Base-by-base conservation (phyloP, 2,329 filamentous ascomycete genomes). In the Xylariaceae sp. region DNA sequence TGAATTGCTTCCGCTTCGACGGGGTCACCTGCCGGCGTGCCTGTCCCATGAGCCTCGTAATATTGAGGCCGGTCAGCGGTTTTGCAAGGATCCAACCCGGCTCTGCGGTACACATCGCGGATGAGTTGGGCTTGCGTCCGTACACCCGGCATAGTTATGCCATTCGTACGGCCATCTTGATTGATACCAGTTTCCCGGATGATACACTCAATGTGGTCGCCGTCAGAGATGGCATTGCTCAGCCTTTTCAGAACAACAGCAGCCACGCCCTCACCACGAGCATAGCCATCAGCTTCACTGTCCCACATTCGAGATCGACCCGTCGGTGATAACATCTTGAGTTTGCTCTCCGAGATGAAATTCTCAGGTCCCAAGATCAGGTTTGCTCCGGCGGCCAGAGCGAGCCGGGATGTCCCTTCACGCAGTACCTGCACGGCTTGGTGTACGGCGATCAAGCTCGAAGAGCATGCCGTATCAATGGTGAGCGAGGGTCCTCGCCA, bases 191-290 rank as follows among this genome's bases (percentile, higher is more conserved):
- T 62, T 45, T 64, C 59, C 17, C 62, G 61, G 47, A 71, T 65
- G 12, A 71, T 57, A 14, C 64, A 65, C 15, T 67, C 57, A 31
- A 71, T 64, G 6, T 57, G 47, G 44, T 71, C 68, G 11, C 59
- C 59, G 39, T 69, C 67, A 3, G 52, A 48, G 0, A 67, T 30
- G 0, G 69, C 68, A 31, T 60, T 53, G 11, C 53, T 54, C 1
- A 71, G 61, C 1, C 58, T 60, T 48, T 71, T 71, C 14, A 71
- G n/a, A 1, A 49, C 43, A 2, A 49, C 15, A 7, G 12, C 18
- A 30, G 42, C 6, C 42, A 49, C 45, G 1, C 15, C 12, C 5
- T 40, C 18, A 19, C 27, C 10, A 38, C 31, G 18, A 9, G 32
- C 32, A 35, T 35, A 35, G 32, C 32, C 32, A 14, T 35, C 14